phyloP scores from a whole-genome alignment of 2,329 filamentous ascomycete genomes.

The Cordyceps militaris region DNA sequence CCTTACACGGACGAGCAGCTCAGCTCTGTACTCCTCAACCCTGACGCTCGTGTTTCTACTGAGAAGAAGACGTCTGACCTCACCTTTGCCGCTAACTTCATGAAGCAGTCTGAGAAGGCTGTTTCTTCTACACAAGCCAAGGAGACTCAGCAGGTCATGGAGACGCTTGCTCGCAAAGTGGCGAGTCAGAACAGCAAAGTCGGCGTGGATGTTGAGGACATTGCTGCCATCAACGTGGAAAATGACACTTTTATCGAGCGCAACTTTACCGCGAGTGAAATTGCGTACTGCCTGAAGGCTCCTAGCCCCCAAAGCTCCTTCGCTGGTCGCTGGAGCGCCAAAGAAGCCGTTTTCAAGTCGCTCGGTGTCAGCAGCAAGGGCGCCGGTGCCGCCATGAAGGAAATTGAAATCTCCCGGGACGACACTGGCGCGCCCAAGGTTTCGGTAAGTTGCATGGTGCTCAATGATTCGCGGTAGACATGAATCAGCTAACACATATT shows the following conservation, averaged over 20 bases:
- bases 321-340: conserved; percentile 91
- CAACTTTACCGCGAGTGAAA: conserved; percentile 84
- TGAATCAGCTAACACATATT: conserved; percentile 30
- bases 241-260: conserved; percentile 92
- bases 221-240: conserved; percentile 79
- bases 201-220: conserved; percentile 88
- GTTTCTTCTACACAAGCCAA: conserved; percentile 43
- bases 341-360: conserved; percentile 98
- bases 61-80: conserved; percentile 84
- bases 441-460: conserved; percentile 53
- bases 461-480: neutral
- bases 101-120: conserved; percentile 55
- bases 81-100: conserved; percentile 62
- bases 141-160: conserved; percentile 67
- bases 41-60: conserved; percentile 72
- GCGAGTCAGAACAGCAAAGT: conserved; percentile 61
- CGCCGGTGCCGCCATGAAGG: conserved; percentile 80
- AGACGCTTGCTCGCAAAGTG: conserved; percentile 63
- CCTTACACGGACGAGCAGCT: conserved; percentile 88
- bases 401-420: conserved; percentile 86
- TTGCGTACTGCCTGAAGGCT: conserved; percentile 76
- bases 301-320: conserved; percentile 82
- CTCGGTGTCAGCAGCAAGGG: conserved; percentile 81
- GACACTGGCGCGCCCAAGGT: conserved; percentile 78
- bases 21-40: conserved; percentile 85